A percentile compares a stretch with the other conserved stretches of the same genome.
These are phyloP conservation scores for Acanthamoeba triangularis DNA, from an alignment of 208 protist genomes.

Conservation along the genomic window DNA sequence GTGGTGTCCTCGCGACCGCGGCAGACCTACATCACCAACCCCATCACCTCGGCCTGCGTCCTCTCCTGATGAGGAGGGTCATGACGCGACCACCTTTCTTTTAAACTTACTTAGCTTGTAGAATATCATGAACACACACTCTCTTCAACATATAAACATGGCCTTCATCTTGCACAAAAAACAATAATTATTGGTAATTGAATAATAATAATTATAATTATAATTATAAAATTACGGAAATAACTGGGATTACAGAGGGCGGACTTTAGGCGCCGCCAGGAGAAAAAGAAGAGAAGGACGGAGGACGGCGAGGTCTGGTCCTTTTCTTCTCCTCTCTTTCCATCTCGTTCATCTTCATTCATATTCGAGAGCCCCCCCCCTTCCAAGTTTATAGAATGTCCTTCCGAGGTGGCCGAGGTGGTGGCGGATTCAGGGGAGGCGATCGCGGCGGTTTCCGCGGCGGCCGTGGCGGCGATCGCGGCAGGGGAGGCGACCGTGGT, in stretches of 20 bases:
- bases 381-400: background rate
- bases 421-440: constrained; percentile 63
- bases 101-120: background rate
- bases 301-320: background rate
- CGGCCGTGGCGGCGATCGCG: constrained; percentile 45
- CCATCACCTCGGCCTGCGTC: constrained; percentile 41
- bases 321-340: background rate
- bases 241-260: background rate
- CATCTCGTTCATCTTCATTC: constrained; percentile 14
- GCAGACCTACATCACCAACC: constrained; percentile 44
- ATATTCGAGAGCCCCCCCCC: background rate
- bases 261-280: background rate
- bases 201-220: too few species aligned
- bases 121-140: too few species aligned
- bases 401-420: constrained; percentile 61
- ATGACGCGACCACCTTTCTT: background rate
- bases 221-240: background rate
- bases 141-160: too few species aligned
- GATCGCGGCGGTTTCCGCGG: background rate
- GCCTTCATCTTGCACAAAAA: too few species aligned
- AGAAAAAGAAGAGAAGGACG: constrained; percentile 25
- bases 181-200: too few species aligned
- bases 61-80: background rate
- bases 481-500: constrained; percentile 42
- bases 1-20: constrained; percentile 19